These are phyloP conservation scores for Niveomyces coronatus DNA, from an alignment of 2,329 filamentous ascomycete species.

Conservation along the genomic window DNA sequence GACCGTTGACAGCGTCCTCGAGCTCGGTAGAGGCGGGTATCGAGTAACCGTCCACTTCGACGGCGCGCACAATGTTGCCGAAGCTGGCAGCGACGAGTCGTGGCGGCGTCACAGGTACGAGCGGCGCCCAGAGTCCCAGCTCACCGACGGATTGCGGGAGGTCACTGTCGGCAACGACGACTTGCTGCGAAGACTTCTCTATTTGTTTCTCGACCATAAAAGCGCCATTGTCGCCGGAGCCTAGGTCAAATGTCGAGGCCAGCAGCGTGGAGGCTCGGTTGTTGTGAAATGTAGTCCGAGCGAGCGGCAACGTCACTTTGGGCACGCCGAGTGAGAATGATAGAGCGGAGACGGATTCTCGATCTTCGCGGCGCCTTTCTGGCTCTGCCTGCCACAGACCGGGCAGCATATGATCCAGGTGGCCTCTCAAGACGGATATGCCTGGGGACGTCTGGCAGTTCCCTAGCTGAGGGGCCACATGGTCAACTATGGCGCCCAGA, in stretches of 20 bases:
- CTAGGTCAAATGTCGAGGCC: conserved; percentile 23
- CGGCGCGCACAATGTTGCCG: conserved; percentile 66
- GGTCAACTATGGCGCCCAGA: conserved; percentile 46
- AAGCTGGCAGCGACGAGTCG: conserved; percentile 54
- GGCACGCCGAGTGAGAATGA: conserved; percentile 28
- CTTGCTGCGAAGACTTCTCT: conserved; percentile 30
- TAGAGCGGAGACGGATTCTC: conserved; percentile 30
- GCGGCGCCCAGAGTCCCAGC: conserved; percentile 29
- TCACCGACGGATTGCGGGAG: conserved; percentile 15
- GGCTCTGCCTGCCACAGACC: conserved; percentile 29
- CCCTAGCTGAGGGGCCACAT: conserved; percentile 30
- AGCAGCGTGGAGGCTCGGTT: conserved; percentile 50
- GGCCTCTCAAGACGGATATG: conserved; percentile 42
- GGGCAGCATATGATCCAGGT: conserved; percentile 31
- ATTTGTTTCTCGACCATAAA: conserved; percentile 17
- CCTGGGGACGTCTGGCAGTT: conserved; percentile 27
- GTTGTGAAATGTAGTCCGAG: conserved; percentile 70
- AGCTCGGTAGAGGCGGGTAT: conserved; percentile 62
- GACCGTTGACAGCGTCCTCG: conserved; percentile 50
- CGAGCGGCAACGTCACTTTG: conserved; percentile 51
- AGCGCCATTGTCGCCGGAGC: conserved; percentile 9
- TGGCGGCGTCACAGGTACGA: conserved; percentile 53
- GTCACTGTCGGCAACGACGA: conserved; percentile 18
- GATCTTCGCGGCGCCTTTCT: conserved; percentile 18
- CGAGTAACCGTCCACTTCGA: conserved; percentile 37